Evolutionary conservation across 441 rosid genomes (phyloP).

Genomic region (Euphorbia schlechtendalii): DNA sequence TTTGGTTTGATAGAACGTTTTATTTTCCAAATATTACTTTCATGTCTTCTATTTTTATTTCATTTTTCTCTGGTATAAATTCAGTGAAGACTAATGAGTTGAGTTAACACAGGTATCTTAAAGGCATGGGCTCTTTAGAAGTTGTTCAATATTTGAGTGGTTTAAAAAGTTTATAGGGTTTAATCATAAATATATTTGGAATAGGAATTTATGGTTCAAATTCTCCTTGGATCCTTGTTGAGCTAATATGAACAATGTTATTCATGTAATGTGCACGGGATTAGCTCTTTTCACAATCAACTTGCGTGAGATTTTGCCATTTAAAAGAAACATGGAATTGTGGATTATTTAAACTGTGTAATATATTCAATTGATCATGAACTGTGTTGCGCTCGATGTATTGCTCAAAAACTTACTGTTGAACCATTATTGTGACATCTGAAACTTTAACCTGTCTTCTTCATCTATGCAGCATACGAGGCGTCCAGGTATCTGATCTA

Average conservation of each 20-base stretch:
- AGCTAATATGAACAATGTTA: background rate
- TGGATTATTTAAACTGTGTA: background rate
- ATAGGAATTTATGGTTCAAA: background rate
- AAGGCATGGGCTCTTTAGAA: background rate
- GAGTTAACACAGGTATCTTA: background rate
- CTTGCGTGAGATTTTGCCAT: background rate
- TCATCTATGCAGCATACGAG: constrained; percentile 59
- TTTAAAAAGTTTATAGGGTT: background rate
- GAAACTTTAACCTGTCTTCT: constrained; percentile 10
- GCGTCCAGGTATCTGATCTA: constrained; percentile 67
- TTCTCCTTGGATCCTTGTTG: background rate
- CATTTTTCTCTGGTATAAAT: background rate
- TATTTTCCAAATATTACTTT: background rate
- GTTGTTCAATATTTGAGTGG: background rate
- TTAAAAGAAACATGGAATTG: background rate
- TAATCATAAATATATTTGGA: background rate
- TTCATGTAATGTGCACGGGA: background rate
- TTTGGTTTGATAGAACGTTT: background rate
- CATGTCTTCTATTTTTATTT: background rate
- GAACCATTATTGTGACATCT: constrained; percentile 3
- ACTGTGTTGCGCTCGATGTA: background rate
- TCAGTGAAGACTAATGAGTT: background rate
- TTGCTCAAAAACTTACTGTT: background rate
- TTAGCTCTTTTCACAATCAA: background rate
- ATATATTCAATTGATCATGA: background rate